Base-by-base conservation (phyloP, 768 basidiomycete species). In the Agrocybe chaxingu region DNA sequence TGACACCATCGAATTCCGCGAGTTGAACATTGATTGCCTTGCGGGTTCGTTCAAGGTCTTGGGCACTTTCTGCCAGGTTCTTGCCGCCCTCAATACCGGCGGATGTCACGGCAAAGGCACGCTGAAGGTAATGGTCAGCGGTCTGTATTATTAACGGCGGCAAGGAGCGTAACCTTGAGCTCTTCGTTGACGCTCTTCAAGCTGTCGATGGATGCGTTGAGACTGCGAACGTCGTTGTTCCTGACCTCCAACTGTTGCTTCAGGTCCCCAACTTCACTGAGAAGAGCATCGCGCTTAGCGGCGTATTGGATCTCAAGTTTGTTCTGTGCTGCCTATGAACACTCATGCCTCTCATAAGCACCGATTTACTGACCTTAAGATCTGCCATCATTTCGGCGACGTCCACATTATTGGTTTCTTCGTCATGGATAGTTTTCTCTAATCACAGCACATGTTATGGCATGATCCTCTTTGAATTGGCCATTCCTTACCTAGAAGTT, bases 11-110 rank as follows among this genome's bases (percentile, higher is more conserved):
- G 68, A 99, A 99, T 65, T 99, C 97, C 52, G 95, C 92, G 52
- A 96, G 84, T 64, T 98, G 96, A n/a, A 94, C 89, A 55, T 93
- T 96, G 71, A 97, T 94, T 9, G 92, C 91, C 71, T 97, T 98
- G 58, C 97, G 84, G 40, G 92, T 93, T 50, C 96, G 82, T 71
- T 99, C 97, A 57, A 98, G 82, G 71, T 99, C 97, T 71, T 94
- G 90, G 2, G 96, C 93, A 62, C 93, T 94, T 73, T 97, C 92
- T 30, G 93, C 97, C 37, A 98, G 82, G 68, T 91, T 94, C 79
- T 92, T 97, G 42, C 95, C 94, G 47, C 95, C 95, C 65, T 96
- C 93, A 58, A 96, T 93, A 44, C 97, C 96, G 51, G 94, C 93
- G 51, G 96, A 95, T 9, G 96, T 96, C 45, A 94, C 93, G 45